Evolutionary conservation across 169 alveolate genomes (phyloP).

Genomic region (Perkinsus chesapeaki): DNA sequence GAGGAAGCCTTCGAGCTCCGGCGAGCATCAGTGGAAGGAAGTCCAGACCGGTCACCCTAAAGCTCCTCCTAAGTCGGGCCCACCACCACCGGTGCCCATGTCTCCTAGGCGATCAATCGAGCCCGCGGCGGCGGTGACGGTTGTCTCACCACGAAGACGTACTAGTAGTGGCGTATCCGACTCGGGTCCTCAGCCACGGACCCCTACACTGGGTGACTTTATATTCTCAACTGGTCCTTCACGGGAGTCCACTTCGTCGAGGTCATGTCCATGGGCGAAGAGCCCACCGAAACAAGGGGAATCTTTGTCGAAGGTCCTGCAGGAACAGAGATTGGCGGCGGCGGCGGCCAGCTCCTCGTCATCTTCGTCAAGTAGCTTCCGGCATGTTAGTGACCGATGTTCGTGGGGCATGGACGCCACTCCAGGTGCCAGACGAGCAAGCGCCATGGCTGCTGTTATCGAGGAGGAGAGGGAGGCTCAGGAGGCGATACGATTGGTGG

Average conservation of each 20-base stretch:
- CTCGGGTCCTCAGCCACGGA: neutral
- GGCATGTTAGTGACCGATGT: neutral
- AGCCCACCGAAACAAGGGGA: neutral
- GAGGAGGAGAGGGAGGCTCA: neutral
- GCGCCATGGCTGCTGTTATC: neutral
- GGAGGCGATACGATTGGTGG: neutral
- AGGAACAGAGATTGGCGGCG: neutral
- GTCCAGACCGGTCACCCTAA: neutral
- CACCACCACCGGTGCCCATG: neutral
- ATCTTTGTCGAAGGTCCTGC: neutral
- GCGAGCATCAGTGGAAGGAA: neutral
- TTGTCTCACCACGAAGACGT: neutral
- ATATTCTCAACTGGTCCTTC: neutral
- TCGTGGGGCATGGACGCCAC: neutral
- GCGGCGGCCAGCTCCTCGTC: neutral
- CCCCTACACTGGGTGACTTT: neutral
- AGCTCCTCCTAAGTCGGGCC: no score
- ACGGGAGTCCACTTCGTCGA: neutral
- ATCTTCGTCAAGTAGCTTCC: neutral
- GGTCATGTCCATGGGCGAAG: neutral
- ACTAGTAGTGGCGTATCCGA: neutral
- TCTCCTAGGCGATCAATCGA: neutral
- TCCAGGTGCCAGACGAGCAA: neutral
- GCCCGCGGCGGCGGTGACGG: neutral
- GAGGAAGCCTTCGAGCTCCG: neutral